phyloP scores from a whole-genome alignment of 495 filamentous ascomycete species.

The Echria macrotheca region DNA sequence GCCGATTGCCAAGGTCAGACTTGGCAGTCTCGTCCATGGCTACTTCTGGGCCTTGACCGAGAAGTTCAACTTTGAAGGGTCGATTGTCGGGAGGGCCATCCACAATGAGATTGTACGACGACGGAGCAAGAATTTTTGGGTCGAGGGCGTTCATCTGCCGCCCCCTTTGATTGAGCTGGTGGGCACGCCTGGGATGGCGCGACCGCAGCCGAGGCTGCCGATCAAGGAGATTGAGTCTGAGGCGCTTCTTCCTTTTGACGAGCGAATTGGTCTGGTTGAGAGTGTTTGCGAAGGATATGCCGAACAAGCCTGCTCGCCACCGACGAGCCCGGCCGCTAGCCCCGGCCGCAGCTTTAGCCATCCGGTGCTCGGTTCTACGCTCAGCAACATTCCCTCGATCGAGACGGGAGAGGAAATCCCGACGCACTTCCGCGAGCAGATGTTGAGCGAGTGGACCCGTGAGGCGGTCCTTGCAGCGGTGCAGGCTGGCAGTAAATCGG shows the following conservation, averaged over 20 bases:
- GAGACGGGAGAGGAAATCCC: slow-evolving; percentile 35
- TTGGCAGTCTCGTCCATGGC: slow-evolving; percentile 79
- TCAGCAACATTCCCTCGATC: slow-evolving; percentile 32
- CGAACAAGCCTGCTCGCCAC: slow-evolving; percentile 50
- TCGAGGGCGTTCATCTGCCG: slow-evolving; percentile 63
- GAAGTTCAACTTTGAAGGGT: slow-evolving; percentile 68
- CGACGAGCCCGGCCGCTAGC: slow-evolving; percentile 64
- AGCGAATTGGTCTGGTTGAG: slow-evolving; percentile 60
- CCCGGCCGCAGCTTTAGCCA: slow-evolving; percentile 61
- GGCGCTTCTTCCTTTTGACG: slow-evolving; percentile 60
- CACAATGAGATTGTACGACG: slow-evolving; percentile 70
- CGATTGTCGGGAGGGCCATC: slow-evolving; percentile 60
- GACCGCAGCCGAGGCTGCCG: slow-evolving; percentile 42
- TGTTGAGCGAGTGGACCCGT: slow-evolving; percentile 66
- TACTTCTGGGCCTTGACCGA: slow-evolving; percentile 77
- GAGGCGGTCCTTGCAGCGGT: slow-evolving; percentile 62
- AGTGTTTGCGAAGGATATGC: slow-evolving; percentile 66
- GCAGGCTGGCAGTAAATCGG: slow-evolving; percentile 60
- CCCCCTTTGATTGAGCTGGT: slow-evolving; percentile 50
- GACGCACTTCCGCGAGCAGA: slow-evolving; percentile 57
- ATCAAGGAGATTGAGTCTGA: slow-evolving; percentile 50
- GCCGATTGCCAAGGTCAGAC: slow-evolving; percentile 59
- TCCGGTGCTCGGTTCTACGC: slow-evolving; percentile 48
- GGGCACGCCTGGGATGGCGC: slow-evolving; percentile 43
- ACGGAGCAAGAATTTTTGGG: slow-evolving; percentile 67